Evolutionary conservation across 2,329 filamentous ascomycete genomes (phyloP).

Genomic region (Neofusicoccum kwambonambiense): DNA sequence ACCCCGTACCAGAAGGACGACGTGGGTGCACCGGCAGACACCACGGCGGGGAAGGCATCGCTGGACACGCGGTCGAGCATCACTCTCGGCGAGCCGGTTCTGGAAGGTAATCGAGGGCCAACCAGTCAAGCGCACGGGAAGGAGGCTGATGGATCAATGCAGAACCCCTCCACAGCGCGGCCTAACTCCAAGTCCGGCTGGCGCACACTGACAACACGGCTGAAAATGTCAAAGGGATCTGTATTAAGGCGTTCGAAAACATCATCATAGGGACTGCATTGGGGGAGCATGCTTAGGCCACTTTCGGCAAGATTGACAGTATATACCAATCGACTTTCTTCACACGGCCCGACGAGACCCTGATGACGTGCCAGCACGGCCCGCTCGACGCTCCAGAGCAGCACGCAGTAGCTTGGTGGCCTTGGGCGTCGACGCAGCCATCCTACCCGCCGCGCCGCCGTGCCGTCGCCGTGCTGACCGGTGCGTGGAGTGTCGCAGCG

Average conservation of each 20-base stretch:
- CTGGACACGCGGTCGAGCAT: background rate
- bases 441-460: background rate
- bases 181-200: background rate
- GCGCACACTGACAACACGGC: constrained; percentile 3
- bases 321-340: background rate
- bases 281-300: background rate
- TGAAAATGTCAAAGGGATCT: constrained; percentile 4
- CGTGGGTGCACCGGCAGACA: background rate
- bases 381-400: background rate
- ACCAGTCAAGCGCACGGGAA: background rate
- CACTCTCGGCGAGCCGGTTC: background rate
- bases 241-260: background rate
- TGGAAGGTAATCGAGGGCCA: constrained; percentile 7
- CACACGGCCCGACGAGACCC: no score
- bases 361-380: no score
- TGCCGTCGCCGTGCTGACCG: background rate
- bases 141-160: constrained; percentile 7
- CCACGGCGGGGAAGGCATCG: background rate
- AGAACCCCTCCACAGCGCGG: background rate
- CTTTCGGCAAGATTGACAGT: background rate
- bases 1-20: background rate
- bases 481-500: background rate
- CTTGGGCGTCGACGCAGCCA: background rate
- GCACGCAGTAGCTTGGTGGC: background rate
- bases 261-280: background rate